Evolutionary conservation across 106 monocot genomes (phyloP), one percentile per base, ranked within the genome.

Genomic region (Apostasia ramifera): DNA sequence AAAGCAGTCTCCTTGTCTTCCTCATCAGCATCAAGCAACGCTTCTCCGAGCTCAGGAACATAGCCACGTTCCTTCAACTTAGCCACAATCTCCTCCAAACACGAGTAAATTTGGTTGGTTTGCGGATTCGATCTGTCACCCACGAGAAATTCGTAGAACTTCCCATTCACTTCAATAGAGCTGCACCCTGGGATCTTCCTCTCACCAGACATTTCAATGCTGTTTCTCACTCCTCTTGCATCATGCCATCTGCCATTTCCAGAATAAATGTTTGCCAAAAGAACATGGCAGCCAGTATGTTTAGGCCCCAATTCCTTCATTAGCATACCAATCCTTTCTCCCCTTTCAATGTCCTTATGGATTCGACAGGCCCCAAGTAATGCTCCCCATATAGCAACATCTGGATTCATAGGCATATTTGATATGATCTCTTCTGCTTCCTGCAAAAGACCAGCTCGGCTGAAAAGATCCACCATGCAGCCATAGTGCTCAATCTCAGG

Each of bases 401-500:
- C 81, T 6, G 87, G 78, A 38, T 54, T n/a, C 41, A 81, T 69
- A 54, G 83, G 81, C 87, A 88, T 81, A 0, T 3, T 42, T 12
- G 59, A 61, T 46, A 78, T 68, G 39, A 87, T 57, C 43, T 78
- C 69, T 58, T 80, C 80, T 1, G 83, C 83, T 44, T 88, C 81
- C 13, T 73, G 66, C 62, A 88, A 59, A 0, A 65, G 73, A 26
- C 87, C 87, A 9, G 80, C 78, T 14, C 83, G 83, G 13, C 83
- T 81, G 7, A 83, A 70, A 68, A 88, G 65, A 70, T 88, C 83
- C 6, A 88, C 81, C 77, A 88, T 83, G 72, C 87, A 83, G 0
- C 80, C 83, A 68, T 83, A 88, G 65, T 88, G 87, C 75, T 83
- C 83, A 26, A 83, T 72, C 69, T 78, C 78, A 41, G 76, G 83